A percentile compares a stretch with the other conserved stretches of the same genome.
phyloP scores from a whole-genome alignment of 1,284 basidiomycete genomes.

The Moesziomyces parantarcticus region DNA sequence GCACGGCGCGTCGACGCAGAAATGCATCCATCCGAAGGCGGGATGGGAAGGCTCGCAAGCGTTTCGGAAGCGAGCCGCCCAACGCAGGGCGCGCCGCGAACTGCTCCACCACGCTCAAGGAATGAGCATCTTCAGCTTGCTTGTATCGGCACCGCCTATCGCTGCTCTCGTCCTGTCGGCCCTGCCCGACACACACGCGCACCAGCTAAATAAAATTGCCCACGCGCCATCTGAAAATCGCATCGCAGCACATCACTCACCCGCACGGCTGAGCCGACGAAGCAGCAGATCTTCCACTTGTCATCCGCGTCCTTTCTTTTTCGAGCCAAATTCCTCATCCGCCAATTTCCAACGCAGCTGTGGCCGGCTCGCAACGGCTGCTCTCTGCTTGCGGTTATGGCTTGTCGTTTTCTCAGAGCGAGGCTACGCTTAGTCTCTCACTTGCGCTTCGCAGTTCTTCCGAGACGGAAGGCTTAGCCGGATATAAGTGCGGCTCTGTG shows the following conservation, averaged over 20 bases:
- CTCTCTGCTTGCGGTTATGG: too few species aligned
- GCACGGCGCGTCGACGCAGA: not conserved
- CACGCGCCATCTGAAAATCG: not conserved
- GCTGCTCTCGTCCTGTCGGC: not conserved
- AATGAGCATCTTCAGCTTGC: not conserved
- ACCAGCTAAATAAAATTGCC: not conserved
- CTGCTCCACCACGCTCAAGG: not conserved
- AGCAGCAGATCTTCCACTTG: not conserved
- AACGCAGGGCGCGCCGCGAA: not conserved
- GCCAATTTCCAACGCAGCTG: too few species aligned
- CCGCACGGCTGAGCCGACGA: too few species aligned
- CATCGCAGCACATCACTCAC: too few species aligned
- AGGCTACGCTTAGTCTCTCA: too few species aligned
- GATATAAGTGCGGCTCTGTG: too few species aligned
- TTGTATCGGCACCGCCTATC: not conserved
- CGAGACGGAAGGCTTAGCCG: too few species aligned
- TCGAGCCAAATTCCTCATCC: not conserved
- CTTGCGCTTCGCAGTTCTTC: too few species aligned
- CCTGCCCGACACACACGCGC: not conserved
- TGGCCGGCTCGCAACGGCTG: too few species aligned
- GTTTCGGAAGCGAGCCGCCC: conserved; percentile 13
- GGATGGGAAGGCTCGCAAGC: not conserved
- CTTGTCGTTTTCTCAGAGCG: too few species aligned
- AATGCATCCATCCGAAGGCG: conserved; percentile 3
- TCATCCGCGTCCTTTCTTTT: not conserved